Conservation (phyloP, 108 stramenopile genomes). For the Nannochloropsis oceanica region DNA sequence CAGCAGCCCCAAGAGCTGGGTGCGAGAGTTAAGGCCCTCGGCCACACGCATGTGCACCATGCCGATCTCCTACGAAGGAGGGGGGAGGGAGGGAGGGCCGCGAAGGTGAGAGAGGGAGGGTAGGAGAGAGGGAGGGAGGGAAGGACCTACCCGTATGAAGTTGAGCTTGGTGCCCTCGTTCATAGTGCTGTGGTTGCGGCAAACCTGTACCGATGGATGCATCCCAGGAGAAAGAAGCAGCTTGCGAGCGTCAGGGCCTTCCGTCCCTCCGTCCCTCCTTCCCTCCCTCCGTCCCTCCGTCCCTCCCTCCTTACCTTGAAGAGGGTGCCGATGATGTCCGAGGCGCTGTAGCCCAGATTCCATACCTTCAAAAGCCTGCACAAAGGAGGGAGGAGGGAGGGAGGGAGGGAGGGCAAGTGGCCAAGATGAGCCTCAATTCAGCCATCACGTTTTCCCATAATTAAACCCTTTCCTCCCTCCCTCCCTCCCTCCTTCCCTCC, state of each 20-base stretch:
- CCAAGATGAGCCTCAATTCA: background rate
- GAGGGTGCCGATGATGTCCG: constrained; percentile 84
- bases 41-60: constrained; percentile 80
- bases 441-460: background rate
- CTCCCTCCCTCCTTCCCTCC: constrained; percentile 40
- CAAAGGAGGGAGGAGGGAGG: constrained; percentile 28
- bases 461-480: background rate
- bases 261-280: too few relatives aligned
- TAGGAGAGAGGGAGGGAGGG: background rate
- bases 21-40: constrained; percentile 56
- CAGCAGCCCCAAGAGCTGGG: constrained; percentile 73
- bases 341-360: background rate
- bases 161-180: constrained; percentile 59
- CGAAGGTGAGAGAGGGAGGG: background rate
- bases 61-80: constrained; percentile 63
- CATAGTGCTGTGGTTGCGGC: constrained; percentile 39
- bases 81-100: background rate
- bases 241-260: too few relatives aligned
- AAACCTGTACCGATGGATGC: background rate
- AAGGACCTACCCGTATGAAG: background rate
- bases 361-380: background rate
- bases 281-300: background rate
- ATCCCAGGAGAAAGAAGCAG: background rate
- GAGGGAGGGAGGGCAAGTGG: background rate
- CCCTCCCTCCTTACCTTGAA: constrained; percentile 53